Evolutionary conservation across 257 asterid species (phyloP).

Genomic region (Plantago elongata): DNA sequence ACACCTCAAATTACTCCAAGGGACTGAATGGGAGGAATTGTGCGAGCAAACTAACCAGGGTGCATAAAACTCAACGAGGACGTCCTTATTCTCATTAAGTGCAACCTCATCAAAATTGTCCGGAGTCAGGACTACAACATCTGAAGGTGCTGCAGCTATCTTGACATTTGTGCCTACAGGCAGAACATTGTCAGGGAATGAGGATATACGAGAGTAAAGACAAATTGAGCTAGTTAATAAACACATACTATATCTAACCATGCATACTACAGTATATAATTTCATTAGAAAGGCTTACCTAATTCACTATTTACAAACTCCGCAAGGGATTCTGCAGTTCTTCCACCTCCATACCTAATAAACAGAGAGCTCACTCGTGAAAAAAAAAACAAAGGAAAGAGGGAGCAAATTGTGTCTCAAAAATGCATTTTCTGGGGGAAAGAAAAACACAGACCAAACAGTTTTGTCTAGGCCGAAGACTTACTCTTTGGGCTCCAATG

Average conservation of each 20-base stretch:
- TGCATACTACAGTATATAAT: too few relatives aligned
- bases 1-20: too few relatives aligned
- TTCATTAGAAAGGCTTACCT: slow-evolving; percentile 36
- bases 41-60: slow-evolving; percentile 58
- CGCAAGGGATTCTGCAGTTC: slow-evolving; percentile 72
- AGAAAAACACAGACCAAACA: neutral
- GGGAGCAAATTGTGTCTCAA: neutral
- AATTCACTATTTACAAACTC: slow-evolving; percentile 73
- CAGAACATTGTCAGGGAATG: slow-evolving; percentile 1
- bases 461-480: slow-evolving; percentile 22
- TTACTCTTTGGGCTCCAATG: slow-evolving; percentile 83
- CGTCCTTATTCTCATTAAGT: slow-evolving; percentile 72
- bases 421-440: neutral
- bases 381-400: neutral
- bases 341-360: slow-evolving; percentile 73
- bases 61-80: slow-evolving; percentile 90
- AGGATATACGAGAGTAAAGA: too few relatives aligned
- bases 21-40: too few relatives aligned
- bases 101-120: slow-evolving; percentile 77
- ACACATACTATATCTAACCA: neutral
- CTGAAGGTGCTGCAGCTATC: slow-evolving; percentile 67
- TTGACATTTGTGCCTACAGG: slow-evolving; percentile 79
- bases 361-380: slow-evolving; percentile 14
- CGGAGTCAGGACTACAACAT: slow-evolving; percentile 63
- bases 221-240: neutral